phyloP scores from a whole-genome alignment of 2,329 filamentous ascomycete species.

The Trichoderma aggressivum region DNA sequence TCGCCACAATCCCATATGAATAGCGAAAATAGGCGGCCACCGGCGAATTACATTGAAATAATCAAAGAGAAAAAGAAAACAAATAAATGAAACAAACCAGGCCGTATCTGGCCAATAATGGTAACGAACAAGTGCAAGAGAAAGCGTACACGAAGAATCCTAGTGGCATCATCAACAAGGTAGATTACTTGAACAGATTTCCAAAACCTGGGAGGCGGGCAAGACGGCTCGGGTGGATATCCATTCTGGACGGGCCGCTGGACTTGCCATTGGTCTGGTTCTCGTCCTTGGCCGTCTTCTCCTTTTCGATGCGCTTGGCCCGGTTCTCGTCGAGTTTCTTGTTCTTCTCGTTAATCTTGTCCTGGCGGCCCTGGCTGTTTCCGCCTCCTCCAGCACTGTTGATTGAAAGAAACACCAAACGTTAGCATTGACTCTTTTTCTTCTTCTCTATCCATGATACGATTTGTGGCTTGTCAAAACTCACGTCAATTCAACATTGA shows the following conservation, averaged over 20 bases:
- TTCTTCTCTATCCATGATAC: no score
- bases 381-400: conserved; percentile 77
- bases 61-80: not conserved
- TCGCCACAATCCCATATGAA: not conserved
- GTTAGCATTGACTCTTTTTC: not conserved
- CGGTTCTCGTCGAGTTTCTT: conserved; percentile 71
- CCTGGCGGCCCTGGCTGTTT: conserved; percentile 66
- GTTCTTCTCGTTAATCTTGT: conserved; percentile 84
- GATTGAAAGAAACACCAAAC: not conserved
- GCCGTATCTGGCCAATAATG: not conserved
- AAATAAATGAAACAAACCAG: not conserved
- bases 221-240: conserved; percentile 53
- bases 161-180: not conserved
- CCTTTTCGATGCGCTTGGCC: conserved; percentile 45
- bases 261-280: conserved; percentile 25
- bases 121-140: not conserved
- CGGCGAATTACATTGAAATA: not conserved
- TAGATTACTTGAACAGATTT: not conserved
- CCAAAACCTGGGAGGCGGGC: conserved; percentile 28
- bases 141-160: not conserved
- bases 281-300: conserved; percentile 39
- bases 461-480: conserved; percentile 31
- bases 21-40: not conserved
- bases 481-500: conserved; percentile 89
- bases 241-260: conserved; percentile 27